Percentiles rank a stretch among this genome's conserved stretches.
phyloP scores from a whole-genome alignment of 176 grass and related monocot genomes.

The Phragmites australis region DNA sequence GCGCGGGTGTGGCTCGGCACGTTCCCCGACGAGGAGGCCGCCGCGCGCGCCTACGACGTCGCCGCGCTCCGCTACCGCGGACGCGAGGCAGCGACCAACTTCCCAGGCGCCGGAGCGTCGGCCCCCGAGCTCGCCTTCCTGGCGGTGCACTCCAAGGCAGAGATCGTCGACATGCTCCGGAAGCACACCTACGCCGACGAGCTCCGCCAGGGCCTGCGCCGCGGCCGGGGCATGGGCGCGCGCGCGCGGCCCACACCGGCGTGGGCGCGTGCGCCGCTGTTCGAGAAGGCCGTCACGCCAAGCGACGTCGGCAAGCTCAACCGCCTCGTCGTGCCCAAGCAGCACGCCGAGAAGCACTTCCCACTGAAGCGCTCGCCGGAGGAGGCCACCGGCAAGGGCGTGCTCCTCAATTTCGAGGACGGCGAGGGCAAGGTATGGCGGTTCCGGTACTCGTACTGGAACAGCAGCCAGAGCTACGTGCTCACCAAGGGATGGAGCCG shows the following conservation, averaged over 20 bases:
- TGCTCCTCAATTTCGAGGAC: slow-evolving; percentile 95
- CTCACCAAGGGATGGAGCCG: slow-evolving; percentile 97
- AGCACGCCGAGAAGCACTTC: slow-evolving; percentile 96
- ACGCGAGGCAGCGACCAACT: slow-evolving; percentile 70
- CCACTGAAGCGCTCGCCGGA: slow-evolving; percentile 37
- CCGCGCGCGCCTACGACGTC: slow-evolving; percentile 83
- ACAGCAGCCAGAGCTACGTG: slow-evolving; percentile 99
- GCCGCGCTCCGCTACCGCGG: slow-evolving; percentile 88
- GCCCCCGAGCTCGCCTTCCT: slow-evolving; percentile 67
- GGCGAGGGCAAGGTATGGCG: slow-evolving; percentile 74
- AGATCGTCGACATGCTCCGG: slow-evolving; percentile 93
- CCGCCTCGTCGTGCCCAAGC: slow-evolving; percentile 94
- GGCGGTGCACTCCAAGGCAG: slow-evolving; percentile 65
- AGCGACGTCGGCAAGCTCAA: slow-evolving; percentile 97
- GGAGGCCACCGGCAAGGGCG: slow-evolving; percentile 40
- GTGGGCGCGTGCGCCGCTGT: slow-evolving; percentile 61
- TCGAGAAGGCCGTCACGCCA: slow-evolving; percentile 90
- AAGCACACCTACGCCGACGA: slow-evolving; percentile 95
- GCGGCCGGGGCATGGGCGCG: slow-evolving; percentile 43
- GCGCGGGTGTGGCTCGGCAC: slow-evolving; percentile 96
- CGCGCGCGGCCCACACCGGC: slow-evolving; percentile 45
- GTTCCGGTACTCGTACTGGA: slow-evolving; percentile 95
- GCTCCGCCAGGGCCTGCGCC: slow-evolving; percentile 65
- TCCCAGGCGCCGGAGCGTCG: slow-evolving; percentile 36
- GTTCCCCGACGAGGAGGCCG: slow-evolving; percentile 58